Evolutionary conservation across 108 stramenopile genomes (phyloP).

Genomic region (Epipyxis sp.): DNA sequence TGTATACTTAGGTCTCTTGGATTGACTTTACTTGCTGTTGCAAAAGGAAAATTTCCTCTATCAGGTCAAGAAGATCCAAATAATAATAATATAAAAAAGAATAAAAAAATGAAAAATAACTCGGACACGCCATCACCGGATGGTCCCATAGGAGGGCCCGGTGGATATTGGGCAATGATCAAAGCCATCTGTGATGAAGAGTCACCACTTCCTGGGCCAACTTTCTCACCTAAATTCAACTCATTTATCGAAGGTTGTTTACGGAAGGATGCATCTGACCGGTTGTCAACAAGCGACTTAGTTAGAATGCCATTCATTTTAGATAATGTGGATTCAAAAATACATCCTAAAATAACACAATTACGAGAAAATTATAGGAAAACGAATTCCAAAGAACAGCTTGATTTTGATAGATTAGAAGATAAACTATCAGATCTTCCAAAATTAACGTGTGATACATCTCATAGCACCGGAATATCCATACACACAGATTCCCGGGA

Average conservation of each 20-base stretch:
- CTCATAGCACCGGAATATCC: no score
- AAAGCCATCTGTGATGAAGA: conserved; percentile 27
- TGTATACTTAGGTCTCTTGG: no score
- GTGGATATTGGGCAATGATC: conserved; percentile 33
- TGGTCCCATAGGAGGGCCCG: background rate
- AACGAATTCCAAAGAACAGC: no score
- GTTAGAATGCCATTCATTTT: background rate
- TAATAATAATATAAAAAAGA: background rate
- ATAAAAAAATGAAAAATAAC: background rate
- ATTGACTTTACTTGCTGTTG: conserved; percentile 23
- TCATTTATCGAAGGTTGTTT: conserved; percentile 12
- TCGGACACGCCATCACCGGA: background rate
- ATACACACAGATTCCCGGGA: no score
- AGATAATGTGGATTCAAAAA: no score
- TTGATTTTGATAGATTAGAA: no score
- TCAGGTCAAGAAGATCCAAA: background rate
- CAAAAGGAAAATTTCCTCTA: conserved; percentile 15
- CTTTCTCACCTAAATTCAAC: conserved; percentile 4
- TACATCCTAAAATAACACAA: no score
- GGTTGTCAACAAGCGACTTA: background rate
- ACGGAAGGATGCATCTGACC: conserved; percentile 3
- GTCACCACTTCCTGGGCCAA: background rate
- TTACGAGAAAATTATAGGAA: no score
- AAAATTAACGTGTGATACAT: no score
- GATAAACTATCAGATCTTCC: no score